These are phyloP conservation scores for Trichoderma gamsii DNA, from an alignment of 495 filamentous ascomycete genomes.

Conservation along the genomic window DNA sequence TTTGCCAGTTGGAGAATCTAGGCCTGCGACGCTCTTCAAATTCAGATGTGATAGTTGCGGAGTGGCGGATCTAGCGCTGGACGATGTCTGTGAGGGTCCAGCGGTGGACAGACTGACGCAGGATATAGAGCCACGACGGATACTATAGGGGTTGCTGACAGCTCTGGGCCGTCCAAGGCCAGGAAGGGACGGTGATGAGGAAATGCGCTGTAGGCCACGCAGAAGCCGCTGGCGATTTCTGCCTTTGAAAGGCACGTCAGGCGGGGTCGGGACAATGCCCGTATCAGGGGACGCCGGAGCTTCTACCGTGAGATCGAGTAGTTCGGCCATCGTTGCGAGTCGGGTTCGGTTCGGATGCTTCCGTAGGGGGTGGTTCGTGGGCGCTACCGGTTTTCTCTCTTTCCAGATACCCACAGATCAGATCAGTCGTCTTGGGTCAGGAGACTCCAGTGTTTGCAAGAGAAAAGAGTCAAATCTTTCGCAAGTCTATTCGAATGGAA, in stretches of 20 bases:
- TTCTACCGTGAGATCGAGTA: not conserved
- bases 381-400: not conserved
- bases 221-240: slow-evolving; percentile 71
- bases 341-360: not conserved
- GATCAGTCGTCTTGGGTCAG: too few relatives aligned
- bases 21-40: slow-evolving; percentile 46
- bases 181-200: slow-evolving; percentile 73
- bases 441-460: not conserved
- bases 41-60: slow-evolving; percentile 21
- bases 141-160: slow-evolving; percentile 56
- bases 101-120: slow-evolving; percentile 74
- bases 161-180: slow-evolving; percentile 59
- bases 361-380: not conserved
- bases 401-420: too few relatives aligned
- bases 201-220: slow-evolving; percentile 77
- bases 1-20: slow-evolving; percentile 45
- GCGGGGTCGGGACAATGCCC: not conserved
- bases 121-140: slow-evolving; percentile 54
- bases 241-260: slow-evolving; percentile 54
- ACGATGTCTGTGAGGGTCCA: slow-evolving; percentile 1
- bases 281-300: not conserved
- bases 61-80: slow-evolving; percentile 39
- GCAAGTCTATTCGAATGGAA: not conserved
- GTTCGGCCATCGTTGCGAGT: not conserved
- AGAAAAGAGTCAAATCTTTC: slow-evolving; percentile 1